Evolutionary conservation across 1,139 yeast species (phyloP), one percentile per base, ranked within the genome.

Genomic region (Spathaspora jeffriesii): DNA sequence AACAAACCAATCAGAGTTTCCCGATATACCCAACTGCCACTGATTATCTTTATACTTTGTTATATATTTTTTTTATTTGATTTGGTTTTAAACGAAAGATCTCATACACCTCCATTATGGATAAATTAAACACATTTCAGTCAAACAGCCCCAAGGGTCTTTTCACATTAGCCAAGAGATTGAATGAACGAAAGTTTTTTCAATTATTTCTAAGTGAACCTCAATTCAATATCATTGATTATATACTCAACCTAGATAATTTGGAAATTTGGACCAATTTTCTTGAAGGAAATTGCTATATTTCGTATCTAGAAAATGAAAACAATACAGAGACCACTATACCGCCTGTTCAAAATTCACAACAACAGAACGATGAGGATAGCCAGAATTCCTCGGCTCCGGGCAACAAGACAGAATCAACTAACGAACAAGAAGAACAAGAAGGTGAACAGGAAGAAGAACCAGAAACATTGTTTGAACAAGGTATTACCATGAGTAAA

Each of bases 161-260:
- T 45, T 73, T 76, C 50, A 65, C 61, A 48, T 65, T 83, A 50
- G 76, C 89, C 1, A 75, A 73, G 49, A 70, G 69, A 50, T 64
- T 85, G 31, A 74, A 77, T 57, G 56, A 62, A 37, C 64, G 70
- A 38, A 75, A 78, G 23, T 75, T 76, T 48, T 85, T 86, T 61
- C 81, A 79, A 52, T 70, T 79, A 30, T 84, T 82, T 56, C 67
- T 86, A 47, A 82, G 83, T 40, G 80, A 82, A n/a, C 81, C 77
- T 51, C 92, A 85, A 61, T 73, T 72, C 54, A 73, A 79, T 50
- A 74, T 85, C 3, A 62, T 86, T 37, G 70, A 73, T 43, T 65
- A 72, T 49, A 65, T 85, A 38, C 50, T 70, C 46, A 52, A 59
- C 42, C 57, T 61, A 49, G 53, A 63, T 48, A 63, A 69, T 51